phyloP scores from a whole-genome alignment of 2,329 filamentous ascomycete species.

The Sporothrix schenckii region DNA sequence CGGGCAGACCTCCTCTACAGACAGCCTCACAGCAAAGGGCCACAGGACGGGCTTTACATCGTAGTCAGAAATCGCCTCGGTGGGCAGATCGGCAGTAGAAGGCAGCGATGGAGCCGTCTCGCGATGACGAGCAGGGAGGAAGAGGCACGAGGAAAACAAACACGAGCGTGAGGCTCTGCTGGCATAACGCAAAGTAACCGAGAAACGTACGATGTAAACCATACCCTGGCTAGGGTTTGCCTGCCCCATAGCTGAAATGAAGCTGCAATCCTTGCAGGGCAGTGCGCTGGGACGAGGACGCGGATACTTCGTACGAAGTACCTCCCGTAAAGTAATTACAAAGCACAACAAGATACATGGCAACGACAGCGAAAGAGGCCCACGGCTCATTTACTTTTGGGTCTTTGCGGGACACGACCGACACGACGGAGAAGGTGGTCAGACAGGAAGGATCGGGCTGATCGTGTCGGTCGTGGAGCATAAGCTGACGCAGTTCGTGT shows the following conservation, averaged over 20 bases:
- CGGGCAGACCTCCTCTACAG: conserved; percentile 1
- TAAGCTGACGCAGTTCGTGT: conserved; percentile 20
- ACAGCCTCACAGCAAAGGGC: neutral
- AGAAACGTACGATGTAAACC: neutral
- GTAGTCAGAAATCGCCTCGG: neutral
- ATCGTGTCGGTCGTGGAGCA: conserved; percentile 11
- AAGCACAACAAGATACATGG: too few relatives aligned
- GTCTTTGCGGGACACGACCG: neutral
- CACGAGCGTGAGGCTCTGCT: conserved; percentile 7
- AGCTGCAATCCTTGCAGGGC: neutral
- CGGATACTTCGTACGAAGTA: neutral
- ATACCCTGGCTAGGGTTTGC: too few relatives aligned
- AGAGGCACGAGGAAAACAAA: neutral
- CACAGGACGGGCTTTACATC: too few relatives aligned
- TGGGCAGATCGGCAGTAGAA: conserved; percentile 1
- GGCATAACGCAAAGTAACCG: neutral
- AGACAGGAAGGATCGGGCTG: neutral
- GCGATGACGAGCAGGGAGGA: neutral
- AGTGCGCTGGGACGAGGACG: neutral
- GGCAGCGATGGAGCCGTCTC: neutral
- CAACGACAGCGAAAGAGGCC: neutral
- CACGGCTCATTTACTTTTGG: conserved; percentile 1
- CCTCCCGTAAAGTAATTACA: too few relatives aligned
- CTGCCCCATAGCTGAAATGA: conserved; percentile 9
- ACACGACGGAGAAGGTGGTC: conserved; percentile 1